phyloP scores from a whole-genome alignment of 2,329 filamentous ascomycete genomes.

The Sporothrix sp. region DNA sequence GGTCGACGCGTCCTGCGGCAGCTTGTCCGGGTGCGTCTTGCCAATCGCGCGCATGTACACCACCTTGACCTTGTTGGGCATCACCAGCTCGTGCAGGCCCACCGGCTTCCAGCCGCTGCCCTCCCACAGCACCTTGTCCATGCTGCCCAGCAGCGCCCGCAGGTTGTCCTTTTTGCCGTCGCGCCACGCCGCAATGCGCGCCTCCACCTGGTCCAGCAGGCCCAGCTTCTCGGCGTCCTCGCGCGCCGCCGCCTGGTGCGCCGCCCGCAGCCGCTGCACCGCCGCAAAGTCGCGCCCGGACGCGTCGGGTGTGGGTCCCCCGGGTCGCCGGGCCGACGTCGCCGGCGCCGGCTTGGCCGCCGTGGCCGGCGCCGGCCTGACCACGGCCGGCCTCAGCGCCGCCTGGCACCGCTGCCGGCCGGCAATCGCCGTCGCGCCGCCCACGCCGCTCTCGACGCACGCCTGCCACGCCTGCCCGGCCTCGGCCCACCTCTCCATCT shows the following conservation, averaged over 20 bases:
- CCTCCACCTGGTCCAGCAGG: constrained; percentile 76
- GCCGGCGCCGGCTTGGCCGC: too few species aligned
- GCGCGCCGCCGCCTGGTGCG: constrained; percentile 74
- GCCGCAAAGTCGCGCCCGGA: constrained; percentile 57
- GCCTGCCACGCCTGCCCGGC: constrained; percentile 70
- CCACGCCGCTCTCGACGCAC: constrained; percentile 75
- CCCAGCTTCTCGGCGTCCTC: constrained; percentile 91
- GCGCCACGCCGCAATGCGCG: constrained; percentile 68
- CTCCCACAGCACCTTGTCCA: constrained; percentile 87
- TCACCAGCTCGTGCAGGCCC: constrained; percentile 82
- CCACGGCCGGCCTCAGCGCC: constrained; percentile 64
- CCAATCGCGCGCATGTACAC: constrained; percentile 98
- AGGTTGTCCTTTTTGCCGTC: constrained; percentile 90
- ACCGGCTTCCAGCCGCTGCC: constrained; percentile 95
- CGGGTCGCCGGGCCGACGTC: constrained; percentile 4
- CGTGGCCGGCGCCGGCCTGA: too few species aligned
- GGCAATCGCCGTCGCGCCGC: constrained; percentile 73
- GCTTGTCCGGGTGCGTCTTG: constrained; percentile 96
- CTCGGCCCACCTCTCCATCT: constrained; percentile 89
- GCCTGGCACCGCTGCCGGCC: constrained; percentile 85
- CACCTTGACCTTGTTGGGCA: constrained; percentile 93
- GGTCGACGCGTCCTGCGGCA: constrained; percentile 54
- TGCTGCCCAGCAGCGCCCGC: constrained; percentile 71
- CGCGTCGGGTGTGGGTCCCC: too few species aligned
- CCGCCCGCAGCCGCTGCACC: constrained; percentile 69